Evolutionary conservation across 257 asterid genomes (phyloP), one percentile per base, ranked within the genome.

Genomic region (Coffea canephora): DNA sequence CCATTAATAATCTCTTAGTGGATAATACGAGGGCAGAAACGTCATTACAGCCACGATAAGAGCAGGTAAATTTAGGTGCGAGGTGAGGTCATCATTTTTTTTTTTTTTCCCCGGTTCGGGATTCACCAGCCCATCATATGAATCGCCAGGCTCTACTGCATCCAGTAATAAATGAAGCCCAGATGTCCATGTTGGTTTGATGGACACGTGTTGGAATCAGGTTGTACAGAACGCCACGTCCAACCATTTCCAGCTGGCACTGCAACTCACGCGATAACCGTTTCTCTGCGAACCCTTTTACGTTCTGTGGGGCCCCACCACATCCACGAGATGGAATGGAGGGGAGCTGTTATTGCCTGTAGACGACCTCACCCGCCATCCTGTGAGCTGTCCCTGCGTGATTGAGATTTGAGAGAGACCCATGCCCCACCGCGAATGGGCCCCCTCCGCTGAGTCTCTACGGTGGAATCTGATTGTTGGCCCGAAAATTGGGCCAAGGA

Each of bases 231-330:
- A 69, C 69, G 79, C 71, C 86, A 85, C 86, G 81, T 76, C 82
- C 83, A 70, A 71, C 79, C 68, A 70, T 69, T 77, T 74, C 75
- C 86, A 80, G 86, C 87, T 81, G 83, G 77, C 84, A 64, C 43
- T 69, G 71, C 75, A 41, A 31, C 79, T 85, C 89, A 83, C 81
- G 79, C 82, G 74, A 79, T 86, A 50, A 86, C 87, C 87, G 86
- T 83, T 83, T 75, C 83, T 74, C 82, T 3, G 1, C 8, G 43
- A 50, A 11, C 75, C 34, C 57, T 39, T 39, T 39, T 39, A 4
- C 3, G 43, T 39, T 36, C 68, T 48, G 61, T 57, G 74, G 74
- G 48, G 41, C 14, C 21, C 41, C 27, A 57, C 64, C 48, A 68
- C 1, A 19, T 1, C 13, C 3, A 68, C 49, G 34, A 27, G 43